A percentile compares a stretch with the other conserved stretches of the same genome.
Conservation (phyloP, 305 asterid genomes). For the Fraxinus angustifolia region DNA sequence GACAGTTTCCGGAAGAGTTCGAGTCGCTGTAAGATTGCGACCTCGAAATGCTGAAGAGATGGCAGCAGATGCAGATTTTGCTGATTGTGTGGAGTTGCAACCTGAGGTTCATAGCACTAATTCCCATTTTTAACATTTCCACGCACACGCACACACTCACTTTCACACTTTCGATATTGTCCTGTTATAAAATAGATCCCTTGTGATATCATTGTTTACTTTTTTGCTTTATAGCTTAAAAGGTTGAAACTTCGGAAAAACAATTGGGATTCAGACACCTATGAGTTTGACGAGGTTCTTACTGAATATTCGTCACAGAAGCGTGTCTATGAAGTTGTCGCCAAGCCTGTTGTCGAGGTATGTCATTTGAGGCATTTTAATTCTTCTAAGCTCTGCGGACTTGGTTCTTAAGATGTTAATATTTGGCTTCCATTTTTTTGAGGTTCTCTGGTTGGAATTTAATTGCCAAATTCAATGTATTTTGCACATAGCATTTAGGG, state of each 20-base stretch:
- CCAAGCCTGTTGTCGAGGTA: slow-evolving; percentile 99
- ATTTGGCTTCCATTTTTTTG: background rate
- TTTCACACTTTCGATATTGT: background rate
- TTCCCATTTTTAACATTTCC: slow-evolving; percentile 15
- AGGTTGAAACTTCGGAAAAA: slow-evolving; percentile 90
- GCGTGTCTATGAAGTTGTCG: slow-evolving; percentile 98
- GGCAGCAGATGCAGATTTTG: slow-evolving; percentile 98
- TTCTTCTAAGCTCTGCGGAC: background rate
- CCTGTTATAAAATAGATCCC: background rate
- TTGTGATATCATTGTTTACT: slow-evolving; percentile 10
- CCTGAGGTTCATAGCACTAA: slow-evolving; percentile 64
- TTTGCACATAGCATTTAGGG: background rate
- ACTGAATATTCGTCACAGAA: slow-evolving; percentile 94
- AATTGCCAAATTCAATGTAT: background rate
- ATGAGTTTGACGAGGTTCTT: slow-evolving; percentile 89
- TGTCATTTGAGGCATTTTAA: slow-evolving; percentile 18
- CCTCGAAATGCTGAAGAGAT: slow-evolving; percentile 90
- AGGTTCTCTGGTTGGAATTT: background rate
- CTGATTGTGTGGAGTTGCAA: slow-evolving; percentile 97
- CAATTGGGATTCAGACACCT: slow-evolving; percentile 98
- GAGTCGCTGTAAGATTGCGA: slow-evolving; percentile 88
- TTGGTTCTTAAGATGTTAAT: slow-evolving; percentile 11
- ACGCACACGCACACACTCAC: background rate
- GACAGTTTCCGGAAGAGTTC: slow-evolving; percentile 86
- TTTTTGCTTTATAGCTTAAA: slow-evolving; percentile 53